These are phyloP conservation scores for Graphium sp. DNA, from an alignment of 2,329 filamentous ascomycete species.

Conservation along the genomic window DNA sequence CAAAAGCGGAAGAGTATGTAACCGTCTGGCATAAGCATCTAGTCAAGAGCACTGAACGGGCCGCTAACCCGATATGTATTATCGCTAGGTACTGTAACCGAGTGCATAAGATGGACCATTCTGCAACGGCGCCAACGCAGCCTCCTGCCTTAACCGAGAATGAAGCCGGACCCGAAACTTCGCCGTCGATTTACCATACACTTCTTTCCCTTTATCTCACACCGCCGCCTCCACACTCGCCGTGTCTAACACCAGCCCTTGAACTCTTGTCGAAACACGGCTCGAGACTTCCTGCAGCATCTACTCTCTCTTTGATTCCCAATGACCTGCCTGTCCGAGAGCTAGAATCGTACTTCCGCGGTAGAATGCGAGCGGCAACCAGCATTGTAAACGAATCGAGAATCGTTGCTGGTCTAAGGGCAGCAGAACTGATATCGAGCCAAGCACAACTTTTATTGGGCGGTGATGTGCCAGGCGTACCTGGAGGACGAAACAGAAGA, in stretches of 20 bases:
- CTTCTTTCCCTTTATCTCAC: slow-evolving; percentile 79
- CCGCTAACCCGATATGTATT: slow-evolving; percentile 4
- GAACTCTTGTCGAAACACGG: slow-evolving; percentile 84
- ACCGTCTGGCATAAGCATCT: slow-evolving; percentile 5
- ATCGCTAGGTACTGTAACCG: slow-evolving; percentile 61
- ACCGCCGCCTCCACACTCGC: slow-evolving; percentile 55
- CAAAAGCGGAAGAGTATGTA: slow-evolving; percentile 80
- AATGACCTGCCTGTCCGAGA: slow-evolving; percentile 60
- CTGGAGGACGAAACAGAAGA: slow-evolving; percentile 39
- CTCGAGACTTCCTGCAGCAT: slow-evolving; percentile 72
- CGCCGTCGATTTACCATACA: slow-evolving; percentile 77
- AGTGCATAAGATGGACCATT: slow-evolving; percentile 47
- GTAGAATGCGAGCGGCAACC: slow-evolving; percentile 75
- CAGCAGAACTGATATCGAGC: slow-evolving; percentile 61
- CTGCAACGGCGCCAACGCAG: slow-evolving; percentile 14
- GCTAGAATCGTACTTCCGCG: slow-evolving; percentile 80
- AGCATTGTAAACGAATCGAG: slow-evolving; percentile 65
- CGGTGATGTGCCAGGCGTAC: slow-evolving; percentile 35
- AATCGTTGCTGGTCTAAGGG: slow-evolving; percentile 60
- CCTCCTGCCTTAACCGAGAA: slow-evolving; percentile 15
- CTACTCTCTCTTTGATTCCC: slow-evolving; percentile 75
- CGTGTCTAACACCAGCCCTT: slow-evolving; percentile 64
- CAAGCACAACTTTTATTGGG: slow-evolving; percentile 63
- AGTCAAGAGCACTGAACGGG: slow-evolving; percentile 14
- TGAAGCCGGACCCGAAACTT: slow-evolving; percentile 26